These are phyloP conservation scores for Fusarium sacchari DNA, from an alignment of 2,329 filamentous ascomycete species.

Conservation along the genomic window DNA sequence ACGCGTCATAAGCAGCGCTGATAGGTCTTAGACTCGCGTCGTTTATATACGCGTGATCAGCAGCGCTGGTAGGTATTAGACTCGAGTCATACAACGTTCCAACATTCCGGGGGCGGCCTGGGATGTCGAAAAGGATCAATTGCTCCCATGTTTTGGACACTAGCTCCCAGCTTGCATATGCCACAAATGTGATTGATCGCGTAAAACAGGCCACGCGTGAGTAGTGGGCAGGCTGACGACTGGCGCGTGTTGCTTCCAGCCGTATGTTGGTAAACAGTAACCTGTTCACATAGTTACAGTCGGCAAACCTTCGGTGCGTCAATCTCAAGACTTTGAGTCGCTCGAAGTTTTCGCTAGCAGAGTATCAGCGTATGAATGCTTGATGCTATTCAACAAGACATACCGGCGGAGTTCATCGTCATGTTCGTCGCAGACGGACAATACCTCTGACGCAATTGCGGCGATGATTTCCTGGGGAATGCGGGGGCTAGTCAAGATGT, in stretches of 20 bases:
- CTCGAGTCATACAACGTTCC: no score
- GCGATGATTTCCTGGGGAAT: neutral
- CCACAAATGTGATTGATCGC: neutral
- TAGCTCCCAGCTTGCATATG: neutral
- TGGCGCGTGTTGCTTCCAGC: neutral
- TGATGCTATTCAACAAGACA: neutral
- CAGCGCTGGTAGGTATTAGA: no score
- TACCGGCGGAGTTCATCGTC: accelerated
- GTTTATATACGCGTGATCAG: neutral
- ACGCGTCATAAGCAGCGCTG: accelerated
- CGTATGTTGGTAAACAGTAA: neutral
- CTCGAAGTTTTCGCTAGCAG: neutral
- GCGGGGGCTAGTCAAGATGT: neutral
- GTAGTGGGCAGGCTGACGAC: neutral
- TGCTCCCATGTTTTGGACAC: neutral
- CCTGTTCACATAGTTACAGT: neutral
- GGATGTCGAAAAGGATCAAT: neutral
- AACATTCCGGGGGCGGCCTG: neutral
- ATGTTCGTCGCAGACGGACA: neutral
- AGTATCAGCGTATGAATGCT: neutral
- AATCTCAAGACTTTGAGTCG: neutral
- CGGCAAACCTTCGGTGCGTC: neutral
- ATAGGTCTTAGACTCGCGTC: no score
- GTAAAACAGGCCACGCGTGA: neutral
- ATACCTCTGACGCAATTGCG: neutral